A percentile compares a stretch with the other conserved stretches of the same genome.
These are phyloP conservation scores for Corylus avellana DNA, from an alignment of 306 rosid species.

Conservation along the genomic window DNA sequence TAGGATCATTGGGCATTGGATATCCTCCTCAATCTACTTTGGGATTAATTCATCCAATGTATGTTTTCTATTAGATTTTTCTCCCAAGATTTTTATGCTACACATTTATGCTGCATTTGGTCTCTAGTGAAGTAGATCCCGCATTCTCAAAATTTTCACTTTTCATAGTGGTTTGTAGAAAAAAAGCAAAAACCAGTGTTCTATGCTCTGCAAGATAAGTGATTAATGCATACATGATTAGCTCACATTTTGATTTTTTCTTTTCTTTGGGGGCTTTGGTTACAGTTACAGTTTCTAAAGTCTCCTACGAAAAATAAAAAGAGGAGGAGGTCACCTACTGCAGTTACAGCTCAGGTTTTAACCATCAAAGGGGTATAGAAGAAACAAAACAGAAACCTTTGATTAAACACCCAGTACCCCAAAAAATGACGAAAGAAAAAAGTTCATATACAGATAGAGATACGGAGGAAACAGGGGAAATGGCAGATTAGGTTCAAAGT, in stretches of 20 bases:
- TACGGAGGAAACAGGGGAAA: neutral
- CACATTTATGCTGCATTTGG: neutral
- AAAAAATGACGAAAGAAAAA: neutral
- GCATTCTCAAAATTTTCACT: slow-evolving; percentile 4
- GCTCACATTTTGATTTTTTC: neutral
- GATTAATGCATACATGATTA: slow-evolving; percentile 1
- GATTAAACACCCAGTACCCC: neutral
- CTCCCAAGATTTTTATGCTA: neutral
- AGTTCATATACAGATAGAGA: neutral
- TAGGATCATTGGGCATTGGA: slow-evolving; percentile 65
- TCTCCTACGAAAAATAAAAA: no score
- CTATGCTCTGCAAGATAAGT: neutral
- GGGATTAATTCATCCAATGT: slow-evolving; percentile 72
- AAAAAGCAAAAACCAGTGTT: neutral
- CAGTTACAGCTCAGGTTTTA: neutral
- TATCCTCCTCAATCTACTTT: slow-evolving; percentile 75
- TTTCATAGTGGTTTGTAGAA: neutral
- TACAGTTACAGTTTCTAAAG: slow-evolving; percentile 54
- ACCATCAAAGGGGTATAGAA: neutral
- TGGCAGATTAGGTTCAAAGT: neutral
- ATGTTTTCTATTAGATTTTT: slow-evolving; percentile 36
- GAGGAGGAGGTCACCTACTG: neutral
- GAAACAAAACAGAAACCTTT: neutral
- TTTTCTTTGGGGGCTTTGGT: neutral
- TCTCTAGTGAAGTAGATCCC: slow-evolving; percentile 4